phyloP scores from a whole-genome alignment of 768 basidiomycete genomes.

The Strobilomyces echinocephalus region DNA sequence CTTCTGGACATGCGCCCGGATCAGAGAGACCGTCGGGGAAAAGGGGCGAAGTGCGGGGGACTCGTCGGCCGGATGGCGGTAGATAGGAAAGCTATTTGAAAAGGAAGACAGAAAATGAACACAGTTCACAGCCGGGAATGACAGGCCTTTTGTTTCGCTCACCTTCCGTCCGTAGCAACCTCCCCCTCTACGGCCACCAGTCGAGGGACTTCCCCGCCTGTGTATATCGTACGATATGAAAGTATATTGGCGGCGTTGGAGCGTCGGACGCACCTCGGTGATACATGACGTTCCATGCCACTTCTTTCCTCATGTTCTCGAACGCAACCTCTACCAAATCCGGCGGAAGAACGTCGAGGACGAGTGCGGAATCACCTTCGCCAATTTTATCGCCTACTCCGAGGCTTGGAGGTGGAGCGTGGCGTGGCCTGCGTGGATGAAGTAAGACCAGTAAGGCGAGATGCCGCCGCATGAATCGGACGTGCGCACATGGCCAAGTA shows the following conservation, averaged over 20 bases:
- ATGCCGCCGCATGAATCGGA: background rate
- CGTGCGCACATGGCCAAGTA: slow-evolving; percentile 12
- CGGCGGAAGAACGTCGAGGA: slow-evolving; percentile 51
- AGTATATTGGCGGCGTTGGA: background rate
- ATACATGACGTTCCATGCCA: slow-evolving; percentile 68
- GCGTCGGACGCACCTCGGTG: slow-evolving; percentile 53
- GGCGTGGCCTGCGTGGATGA: slow-evolving; percentile 17
- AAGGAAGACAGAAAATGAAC: background rate
- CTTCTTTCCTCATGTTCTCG: slow-evolving; percentile 55
- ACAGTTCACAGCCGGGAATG: slow-evolving; percentile 7
- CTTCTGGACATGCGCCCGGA: slow-evolving; percentile 59
- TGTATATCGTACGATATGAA: slow-evolving; percentile 3
- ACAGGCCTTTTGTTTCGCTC: slow-evolving; percentile 12
- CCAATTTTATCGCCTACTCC: slow-evolving; percentile 46
- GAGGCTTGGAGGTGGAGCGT: slow-evolving; percentile 21
- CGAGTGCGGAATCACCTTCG: slow-evolving; percentile 64
- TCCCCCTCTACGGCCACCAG: slow-evolving; percentile 60
- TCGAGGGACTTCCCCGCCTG: slow-evolving; percentile 71
- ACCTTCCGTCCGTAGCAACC: slow-evolving; percentile 49
- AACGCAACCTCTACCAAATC: slow-evolving; percentile 56
- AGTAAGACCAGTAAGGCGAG: slow-evolving; percentile 1
- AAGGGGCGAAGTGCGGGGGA: slow-evolving; percentile 66
- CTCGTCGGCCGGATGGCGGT: slow-evolving; percentile 78
- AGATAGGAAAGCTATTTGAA: slow-evolving; percentile 59
- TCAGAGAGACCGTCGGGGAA: slow-evolving; percentile 61